Base-by-base conservation (phyloP, 1,284 basidiomycete species). In the Rhizoctonia solani region DNA sequence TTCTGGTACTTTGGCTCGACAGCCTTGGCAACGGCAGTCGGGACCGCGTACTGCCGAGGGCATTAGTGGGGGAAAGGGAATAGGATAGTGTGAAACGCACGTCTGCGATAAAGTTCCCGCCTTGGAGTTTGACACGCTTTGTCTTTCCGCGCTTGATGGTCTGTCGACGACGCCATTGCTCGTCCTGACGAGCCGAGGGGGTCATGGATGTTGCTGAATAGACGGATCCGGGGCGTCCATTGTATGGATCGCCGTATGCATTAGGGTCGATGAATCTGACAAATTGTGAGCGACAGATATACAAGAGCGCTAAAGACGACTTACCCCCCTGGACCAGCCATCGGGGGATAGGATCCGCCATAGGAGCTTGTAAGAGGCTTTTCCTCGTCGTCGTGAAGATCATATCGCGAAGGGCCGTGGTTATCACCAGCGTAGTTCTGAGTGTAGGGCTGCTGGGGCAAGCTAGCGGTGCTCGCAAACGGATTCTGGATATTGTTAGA, bases 121-220 rank as follows among this genome's bases (percentile, higher is more conserved):
- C 83, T 1, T 93, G 95, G 71, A 98, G 87, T 77, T 93, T 92
- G 79, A 98, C 90, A 75, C 91, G 93, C 72, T 92, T 91, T n/a
- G 92, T 93, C 14, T 92, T 89, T 72, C 92, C 92, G 66, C 92
- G 89, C 75, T 91, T 92, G 78, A 93, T 92, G n/a, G 91, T 93
- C 77, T 95, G 92, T 58, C 93, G 87, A 66, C 90, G 86, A 73
- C 90, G 82, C 90, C 90, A 69, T 41, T 67, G 69, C 8, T 67
- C 70, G 23, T 70, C 54, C 49, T 54, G 61, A 91, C n/a, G 87
- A 87, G 54, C 81, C 84, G 68, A 92, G 88, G 39, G 82, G 83
- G 55, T 87, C 87, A 68, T 83, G n/a, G 85, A 86, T 5, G 83
- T 81, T 27, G 82, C 82, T 0, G 89, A 89, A 49, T 83, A 81